Percentiles rank a stretch among this genome's conserved stretches.
phyloP scores from a whole-genome alignment of 2,329 filamentous ascomycete species.

The Ophiognomonia clavigignenti-juglandacearum region DNA sequence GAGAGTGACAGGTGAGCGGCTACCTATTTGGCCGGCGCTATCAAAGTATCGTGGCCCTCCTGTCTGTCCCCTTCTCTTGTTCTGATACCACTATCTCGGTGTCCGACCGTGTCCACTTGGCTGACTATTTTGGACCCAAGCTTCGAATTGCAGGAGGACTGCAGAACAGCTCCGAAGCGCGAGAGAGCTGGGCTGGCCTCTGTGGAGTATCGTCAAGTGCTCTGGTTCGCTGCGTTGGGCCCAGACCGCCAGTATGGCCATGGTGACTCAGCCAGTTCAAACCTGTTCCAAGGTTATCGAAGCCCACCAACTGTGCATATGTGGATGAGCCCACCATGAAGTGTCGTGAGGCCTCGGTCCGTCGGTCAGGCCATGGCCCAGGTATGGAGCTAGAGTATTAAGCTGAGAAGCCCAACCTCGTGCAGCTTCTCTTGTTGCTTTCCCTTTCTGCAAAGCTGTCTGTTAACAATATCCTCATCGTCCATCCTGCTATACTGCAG shows the following conservation, averaged over 20 bases:
- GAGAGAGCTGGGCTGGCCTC: not conserved
- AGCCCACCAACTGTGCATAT: no score
- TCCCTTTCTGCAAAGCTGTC: not conserved
- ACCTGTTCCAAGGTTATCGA: not conserved
- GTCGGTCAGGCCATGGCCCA: no score
- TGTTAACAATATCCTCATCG: not conserved
- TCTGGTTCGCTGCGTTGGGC: not conserved
- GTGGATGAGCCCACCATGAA: not conserved
- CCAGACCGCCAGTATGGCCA: slow-evolving; percentile 5
- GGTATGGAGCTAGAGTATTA: no score
- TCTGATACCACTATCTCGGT: slow-evolving; percentile 6
- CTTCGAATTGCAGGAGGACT: not conserved
- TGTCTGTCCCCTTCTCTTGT: not conserved
- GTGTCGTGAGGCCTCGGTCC: slow-evolving; percentile 1
- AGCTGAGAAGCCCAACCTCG: not conserved
- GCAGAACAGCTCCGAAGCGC: not conserved
- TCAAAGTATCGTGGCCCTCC: not conserved
- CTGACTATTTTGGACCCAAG: not conserved
- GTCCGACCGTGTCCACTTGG: slow-evolving; percentile 4
- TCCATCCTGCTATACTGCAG: no score
- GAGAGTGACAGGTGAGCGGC: no score
- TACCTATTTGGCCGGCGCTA: no score
- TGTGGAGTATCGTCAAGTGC: not conserved
- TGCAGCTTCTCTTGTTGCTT: not conserved
- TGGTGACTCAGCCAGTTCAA: slow-evolving; percentile 4